These are phyloP conservation scores for Salix purpurea DNA, from an alignment of 345 rosid genomes.

Conservation along the genomic window DNA sequence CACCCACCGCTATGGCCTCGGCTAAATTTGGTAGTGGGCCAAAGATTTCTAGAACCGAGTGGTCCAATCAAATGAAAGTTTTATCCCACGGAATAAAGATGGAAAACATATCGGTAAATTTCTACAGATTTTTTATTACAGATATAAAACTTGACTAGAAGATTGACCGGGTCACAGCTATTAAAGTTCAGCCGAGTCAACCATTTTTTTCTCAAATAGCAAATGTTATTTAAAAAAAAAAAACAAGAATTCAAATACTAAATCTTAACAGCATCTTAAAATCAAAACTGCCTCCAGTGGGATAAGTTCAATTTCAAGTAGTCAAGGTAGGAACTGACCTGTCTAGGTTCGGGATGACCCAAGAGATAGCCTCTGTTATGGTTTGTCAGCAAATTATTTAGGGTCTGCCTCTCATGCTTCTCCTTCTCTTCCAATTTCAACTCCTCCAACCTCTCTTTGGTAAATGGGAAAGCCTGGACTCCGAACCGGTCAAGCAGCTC, in stretches of 20 bases:
- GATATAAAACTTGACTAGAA: no score
- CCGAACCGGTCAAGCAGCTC: constrained; percentile 48
- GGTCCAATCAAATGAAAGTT: not conserved
- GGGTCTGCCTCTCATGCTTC: constrained; percentile 48
- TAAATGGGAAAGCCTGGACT: constrained; percentile 49
- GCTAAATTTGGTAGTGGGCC: not conserved
- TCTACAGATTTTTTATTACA: no score
- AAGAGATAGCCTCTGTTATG: constrained; percentile 41
- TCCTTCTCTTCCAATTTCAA: constrained; percentile 38
- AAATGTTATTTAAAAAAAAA: no score
- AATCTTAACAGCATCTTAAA: not conserved
- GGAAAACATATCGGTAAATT: not conserved
- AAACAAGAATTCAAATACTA: no score
- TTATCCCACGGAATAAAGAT: not conserved
- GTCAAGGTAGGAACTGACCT: constrained; percentile 28
- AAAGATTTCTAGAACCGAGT: not conserved
- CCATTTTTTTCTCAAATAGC: no score
- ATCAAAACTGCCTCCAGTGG: constrained; percentile 1
- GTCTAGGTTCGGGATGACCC: constrained; percentile 26
- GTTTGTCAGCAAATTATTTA: constrained; percentile 32
- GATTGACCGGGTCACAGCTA: no score
- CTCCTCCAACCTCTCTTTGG: constrained; percentile 40
- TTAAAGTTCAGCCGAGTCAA: no score
- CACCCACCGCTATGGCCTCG: not conserved
- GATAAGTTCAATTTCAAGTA: not conserved